Percentiles rank a stretch among this genome's conserved stretches.
Evolutionary conservation across 148 eudicot species (phyloP).

Genomic region (Polygonum maritimum): DNA sequence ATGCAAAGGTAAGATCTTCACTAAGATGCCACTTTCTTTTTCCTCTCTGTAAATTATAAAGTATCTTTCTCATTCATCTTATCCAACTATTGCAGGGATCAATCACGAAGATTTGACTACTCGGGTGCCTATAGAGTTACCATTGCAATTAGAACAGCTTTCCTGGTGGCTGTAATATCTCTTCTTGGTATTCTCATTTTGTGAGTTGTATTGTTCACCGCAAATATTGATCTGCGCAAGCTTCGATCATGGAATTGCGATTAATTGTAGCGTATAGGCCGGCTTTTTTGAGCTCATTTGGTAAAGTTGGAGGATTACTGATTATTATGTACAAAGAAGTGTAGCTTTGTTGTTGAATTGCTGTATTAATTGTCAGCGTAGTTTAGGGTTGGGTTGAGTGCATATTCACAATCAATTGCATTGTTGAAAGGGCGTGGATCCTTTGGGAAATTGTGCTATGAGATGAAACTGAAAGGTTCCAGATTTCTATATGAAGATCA

Average conservation of each 20-base stretch:
- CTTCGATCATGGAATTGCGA: neutral
- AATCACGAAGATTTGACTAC: constrained; percentile 62
- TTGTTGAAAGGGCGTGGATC: too few relatives aligned
- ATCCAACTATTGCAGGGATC: constrained; percentile 41
- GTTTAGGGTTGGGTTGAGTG: neutral
- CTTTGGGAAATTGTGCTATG: too few relatives aligned
- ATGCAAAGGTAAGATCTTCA: constrained; percentile 54
- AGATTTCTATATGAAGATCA: too few relatives aligned
- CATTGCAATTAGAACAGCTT: constrained; percentile 15
- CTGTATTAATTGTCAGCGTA: neutral
- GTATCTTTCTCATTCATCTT: neutral
- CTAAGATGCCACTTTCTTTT: neutral
- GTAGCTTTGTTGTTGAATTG: neutral
- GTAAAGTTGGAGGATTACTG: neutral
- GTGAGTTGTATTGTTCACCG: constrained; percentile 8
- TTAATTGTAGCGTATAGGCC: neutral
- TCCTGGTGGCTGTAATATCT: constrained; percentile 22
- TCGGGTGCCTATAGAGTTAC: constrained; percentile 34
- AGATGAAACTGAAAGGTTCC: too few relatives aligned
- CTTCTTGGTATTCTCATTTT: constrained; percentile 17
- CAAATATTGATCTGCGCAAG: constrained; percentile 1
- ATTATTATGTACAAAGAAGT: neutral
- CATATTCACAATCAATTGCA: too few relatives aligned
- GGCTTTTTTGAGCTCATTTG: neutral
- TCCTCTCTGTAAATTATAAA: neutral